These are phyloP conservation scores for Paragyromitra xinjiangensis DNA, from an alignment of 495 filamentous ascomycete species.

Conservation along the genomic window DNA sequence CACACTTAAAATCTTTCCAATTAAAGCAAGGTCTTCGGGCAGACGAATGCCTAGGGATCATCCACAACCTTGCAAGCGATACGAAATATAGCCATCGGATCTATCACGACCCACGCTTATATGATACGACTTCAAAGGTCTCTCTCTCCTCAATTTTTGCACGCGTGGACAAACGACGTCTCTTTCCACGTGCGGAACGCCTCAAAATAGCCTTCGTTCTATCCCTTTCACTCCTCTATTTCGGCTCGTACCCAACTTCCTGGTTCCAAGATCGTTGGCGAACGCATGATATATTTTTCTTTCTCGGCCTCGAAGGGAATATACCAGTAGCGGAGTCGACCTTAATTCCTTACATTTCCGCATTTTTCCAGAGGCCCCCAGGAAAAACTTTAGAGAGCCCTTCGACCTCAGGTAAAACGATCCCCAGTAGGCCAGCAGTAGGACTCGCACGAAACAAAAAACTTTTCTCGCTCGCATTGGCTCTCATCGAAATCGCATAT, in stretches of 20 bases:
- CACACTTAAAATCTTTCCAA: too few species aligned
- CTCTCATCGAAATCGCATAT: conserved; percentile 26
- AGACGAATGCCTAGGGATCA: too few species aligned
- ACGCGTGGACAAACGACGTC: neutral
- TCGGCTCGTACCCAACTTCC: conserved; percentile 6
- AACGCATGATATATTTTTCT: conserved; percentile 26
- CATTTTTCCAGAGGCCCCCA: too few species aligned
- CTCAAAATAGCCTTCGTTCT: conserved; percentile 11
- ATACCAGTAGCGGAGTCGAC: neutral
- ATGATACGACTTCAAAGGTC: neutral
- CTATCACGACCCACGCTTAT: too few species aligned
- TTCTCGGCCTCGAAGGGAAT: neutral
- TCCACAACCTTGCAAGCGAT: too few species aligned
- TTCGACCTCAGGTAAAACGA: too few species aligned
- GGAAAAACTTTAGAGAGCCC: too few species aligned
- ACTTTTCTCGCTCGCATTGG: conserved; percentile 20
- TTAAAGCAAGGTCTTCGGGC: too few species aligned
- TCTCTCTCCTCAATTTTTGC: neutral
- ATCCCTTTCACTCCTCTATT: conserved; percentile 15
- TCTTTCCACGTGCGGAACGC: neutral
- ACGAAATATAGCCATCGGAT: too few species aligned
- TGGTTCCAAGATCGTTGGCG: conserved; percentile 21
- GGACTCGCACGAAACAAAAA: neutral
- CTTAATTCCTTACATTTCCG: too few species aligned
- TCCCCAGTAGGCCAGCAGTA: too few species aligned